Base-by-base conservation (phyloP, 2,329 filamentous ascomycete genomes). In the Capronia epimyces region DNA sequence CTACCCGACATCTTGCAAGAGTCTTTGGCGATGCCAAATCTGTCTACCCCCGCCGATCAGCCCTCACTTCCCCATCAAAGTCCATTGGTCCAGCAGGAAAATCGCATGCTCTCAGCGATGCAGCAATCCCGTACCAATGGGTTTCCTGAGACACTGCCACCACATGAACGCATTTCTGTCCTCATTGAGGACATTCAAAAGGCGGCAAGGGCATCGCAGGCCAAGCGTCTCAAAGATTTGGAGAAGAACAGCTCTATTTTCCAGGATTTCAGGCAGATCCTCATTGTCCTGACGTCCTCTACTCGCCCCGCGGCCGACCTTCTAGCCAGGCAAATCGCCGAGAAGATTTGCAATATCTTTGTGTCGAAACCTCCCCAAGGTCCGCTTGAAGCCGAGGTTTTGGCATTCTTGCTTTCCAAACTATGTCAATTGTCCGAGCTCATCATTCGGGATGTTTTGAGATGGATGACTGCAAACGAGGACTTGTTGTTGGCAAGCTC, bases 401-500 rank as follows among this genome's bases (percentile, higher is more conserved):
- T 84, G 45, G 78, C 81, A 13, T 76, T 81, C 57, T 65, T 86
- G 20, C 70, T 86, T 25, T 73, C 75, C 34, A 78, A 79, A 57
- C 69, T 85, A n/a, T 84, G 81, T 64, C 74, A 79, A 46, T 64
- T 75, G 21, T 73, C 72, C 0, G 72, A 75, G 52, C 67, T 73
- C 46, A 64, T 63, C 46, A 55, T 56, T n/a, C 59, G 64, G 44
- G 70, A 76, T 51, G 70, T 80, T 29, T 65, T 73, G 50, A 72
- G 72, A 61, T 77, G 73, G 69, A 67, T 79, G 39, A 67, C 71
- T 6, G 72, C 67, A 8, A 65, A 72, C 15, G 77, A 82, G 47
- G 78, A 82, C 47, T 75, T 82, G 58, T 75, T 81, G 54, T 73
- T 84, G 58, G 80, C 81, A 65, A 83, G 83, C 57, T 74, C 81